A percentile compares a stretch with the other conserved stretches of the same genome.
phyloP scores from a whole-genome alignment of 2,329 filamentous ascomycete species.

The Nectriaceae sp. region DNA sequence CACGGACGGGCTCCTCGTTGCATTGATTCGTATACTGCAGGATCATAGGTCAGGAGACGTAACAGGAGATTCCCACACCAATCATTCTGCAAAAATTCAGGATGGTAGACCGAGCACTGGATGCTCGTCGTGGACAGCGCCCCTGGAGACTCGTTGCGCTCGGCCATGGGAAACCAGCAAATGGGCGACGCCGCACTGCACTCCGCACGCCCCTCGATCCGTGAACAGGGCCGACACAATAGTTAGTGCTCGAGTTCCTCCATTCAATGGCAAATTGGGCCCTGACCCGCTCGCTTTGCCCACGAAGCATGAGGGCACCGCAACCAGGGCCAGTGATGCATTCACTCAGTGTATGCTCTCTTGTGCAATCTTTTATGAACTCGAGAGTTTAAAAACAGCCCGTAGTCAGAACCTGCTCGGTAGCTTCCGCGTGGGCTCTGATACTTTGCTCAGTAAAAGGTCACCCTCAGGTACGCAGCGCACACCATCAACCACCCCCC shows the following conservation, averaged over 20 bases:
- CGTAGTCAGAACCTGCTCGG: no score
- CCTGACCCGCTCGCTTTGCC: neutral
- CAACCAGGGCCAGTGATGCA: neutral
- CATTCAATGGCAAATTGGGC: neutral
- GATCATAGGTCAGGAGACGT: conserved; percentile 12
- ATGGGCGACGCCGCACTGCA: conserved; percentile 1
- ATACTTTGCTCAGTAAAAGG: no score
- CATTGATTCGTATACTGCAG: no score
- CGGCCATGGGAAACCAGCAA: neutral
- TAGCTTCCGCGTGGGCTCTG: no score
- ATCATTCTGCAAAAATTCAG: neutral
- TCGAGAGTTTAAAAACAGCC: no score
- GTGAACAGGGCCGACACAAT: no score
- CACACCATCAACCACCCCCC: no score
- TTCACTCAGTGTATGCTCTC: neutral
- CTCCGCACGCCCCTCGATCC: conserved; percentile 1
- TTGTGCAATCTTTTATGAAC: neutral
- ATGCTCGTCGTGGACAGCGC: no score
- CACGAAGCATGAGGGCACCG: neutral
- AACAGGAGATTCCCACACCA: conserved; percentile 7
- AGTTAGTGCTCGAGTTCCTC: neutral
- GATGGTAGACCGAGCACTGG: no score
- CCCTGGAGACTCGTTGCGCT: neutral
- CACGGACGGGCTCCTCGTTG: no score
- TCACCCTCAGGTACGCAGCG: no score